Conservation (phyloP, 2,329 filamentous ascomycete genomes). For the Sordariomycetes sp. region DNA sequence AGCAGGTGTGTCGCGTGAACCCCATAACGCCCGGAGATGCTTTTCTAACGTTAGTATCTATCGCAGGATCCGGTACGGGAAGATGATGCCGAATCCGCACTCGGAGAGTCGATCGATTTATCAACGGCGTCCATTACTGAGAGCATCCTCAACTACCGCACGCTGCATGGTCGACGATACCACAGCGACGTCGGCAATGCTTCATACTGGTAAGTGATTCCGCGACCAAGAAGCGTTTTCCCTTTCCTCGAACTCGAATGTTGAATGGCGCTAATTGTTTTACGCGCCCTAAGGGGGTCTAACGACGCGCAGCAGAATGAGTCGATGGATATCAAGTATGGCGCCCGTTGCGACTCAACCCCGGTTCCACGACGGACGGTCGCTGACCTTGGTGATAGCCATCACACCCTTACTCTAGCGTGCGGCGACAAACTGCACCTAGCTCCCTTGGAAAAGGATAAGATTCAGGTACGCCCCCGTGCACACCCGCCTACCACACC, state of each 20-base stretch:
- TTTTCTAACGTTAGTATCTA: no score
- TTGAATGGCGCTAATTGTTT: no score
- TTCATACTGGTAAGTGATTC: conserved; percentile 12
- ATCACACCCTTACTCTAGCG: conserved; percentile 11
- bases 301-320: conserved; percentile 9
- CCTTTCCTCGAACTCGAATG: no score
- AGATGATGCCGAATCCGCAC: no score
- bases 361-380: neutral
- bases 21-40: no score
- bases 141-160: conserved; percentile 17
- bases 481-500: no score
- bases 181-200: conserved; percentile 12
- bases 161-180: conserved; percentile 15
- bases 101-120: no score
- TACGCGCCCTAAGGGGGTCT: conserved; percentile 6
- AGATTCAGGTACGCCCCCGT: conserved; percentile 9
- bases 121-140: conserved; percentile 19
- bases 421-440: conserved; percentile 13
- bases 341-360: neutral
- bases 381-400: conserved; percentile 5
- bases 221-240: no score
- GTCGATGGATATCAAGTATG: conserved; percentile 11
- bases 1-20: no score
- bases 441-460: conserved; percentile 11
- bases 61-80: no score